Base-by-base conservation (phyloP, 2,329 filamentous ascomycete genomes). In the Neonectria sp. region DNA sequence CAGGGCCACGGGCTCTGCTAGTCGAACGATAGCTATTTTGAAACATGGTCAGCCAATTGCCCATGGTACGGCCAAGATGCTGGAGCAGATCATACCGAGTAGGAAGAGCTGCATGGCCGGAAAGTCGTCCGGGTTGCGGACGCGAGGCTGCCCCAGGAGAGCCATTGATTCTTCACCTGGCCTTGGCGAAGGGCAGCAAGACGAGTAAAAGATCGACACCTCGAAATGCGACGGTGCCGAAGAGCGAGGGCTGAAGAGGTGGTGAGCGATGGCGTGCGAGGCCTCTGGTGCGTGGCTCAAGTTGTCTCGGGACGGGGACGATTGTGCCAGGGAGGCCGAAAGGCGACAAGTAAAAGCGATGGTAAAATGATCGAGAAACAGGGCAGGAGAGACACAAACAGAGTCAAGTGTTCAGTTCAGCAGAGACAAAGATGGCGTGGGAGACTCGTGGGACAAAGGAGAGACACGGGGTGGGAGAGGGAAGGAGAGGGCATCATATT, bases 1-100 rank as follows among this genome's bases (percentile, higher is more conserved):
- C 71, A 98, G 88, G 57, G 95, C 95, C 75, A 98, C 95, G 25
- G 95, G 95, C 81, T 98, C 95, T 60, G 95, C 93, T 73, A 98
- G 90, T 70, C 95, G 94, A 78, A 97, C 95, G 85, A 97, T 94
- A 79, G 94, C 95, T 97, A 64, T 17, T 6, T 24, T 4, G 45
- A 69, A 25, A 46, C 1, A 24, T 40, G 35, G 69, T 77, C 63
- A 77, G 71, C 56, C 40, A 62, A 48, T 17, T 62, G 33, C 6
- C 37, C 27, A 53, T 21, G 56, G 2, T 25, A 24, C 62, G 8
- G 21, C 6, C 6, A 17, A 52, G 17, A 27, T 51, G 17, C 12
- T 24, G 5, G 51, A 9, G 29, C 37, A 5, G 27, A 17, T 83
- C 90, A 77, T 84, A 97, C 94, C 93, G 72, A 98, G 88, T 21